A percentile compares a stretch with the other conserved stretches of the same genome.
phyloP scores from a whole-genome alignment of 306 rosid genomes.

The Dryas octopetala region DNA sequence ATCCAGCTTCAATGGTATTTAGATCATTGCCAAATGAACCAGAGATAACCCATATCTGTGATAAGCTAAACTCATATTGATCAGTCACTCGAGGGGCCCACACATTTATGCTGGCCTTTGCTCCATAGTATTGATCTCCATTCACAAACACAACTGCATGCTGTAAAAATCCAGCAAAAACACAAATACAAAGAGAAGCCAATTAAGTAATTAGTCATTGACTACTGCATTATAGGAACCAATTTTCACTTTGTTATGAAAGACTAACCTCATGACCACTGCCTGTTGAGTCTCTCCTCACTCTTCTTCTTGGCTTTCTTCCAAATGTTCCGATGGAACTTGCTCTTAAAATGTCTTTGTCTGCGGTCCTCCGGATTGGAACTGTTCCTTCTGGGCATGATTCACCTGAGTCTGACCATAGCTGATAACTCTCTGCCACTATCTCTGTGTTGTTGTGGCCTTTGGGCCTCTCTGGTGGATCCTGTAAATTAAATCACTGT shows the following conservation, averaged over 20 bases:
- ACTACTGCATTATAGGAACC: not conserved
- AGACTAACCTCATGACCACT: constrained; percentile 85
- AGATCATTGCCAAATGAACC: constrained; percentile 90
- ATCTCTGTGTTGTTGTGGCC: constrained; percentile 40
- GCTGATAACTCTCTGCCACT: constrained; percentile 52
- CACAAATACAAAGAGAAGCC: not conserved
- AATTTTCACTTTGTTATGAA: not conserved
- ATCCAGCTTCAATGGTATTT: constrained; percentile 98
- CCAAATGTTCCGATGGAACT: constrained; percentile 69
- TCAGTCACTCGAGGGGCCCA: constrained; percentile 82
- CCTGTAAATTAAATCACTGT: constrained; percentile 51
- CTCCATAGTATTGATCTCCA: constrained; percentile 97
- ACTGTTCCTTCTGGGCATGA: constrained; percentile 84
- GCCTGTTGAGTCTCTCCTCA: constrained; percentile 82
- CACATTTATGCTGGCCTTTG: constrained; percentile 88
- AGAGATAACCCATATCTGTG: constrained; percentile 96
- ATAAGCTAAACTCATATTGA: constrained; percentile 87
- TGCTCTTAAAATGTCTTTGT: constrained; percentile 77
- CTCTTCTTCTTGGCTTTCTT: constrained; percentile 62
- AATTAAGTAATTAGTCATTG: not conserved
- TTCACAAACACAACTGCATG: constrained; percentile 94
- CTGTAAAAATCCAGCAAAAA: constrained; percentile 40
- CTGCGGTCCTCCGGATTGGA: constrained; percentile 81
- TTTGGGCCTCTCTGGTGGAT: constrained; percentile 84
- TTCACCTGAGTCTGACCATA: constrained; percentile 78